Conservation (phyloP, 331 rosid species). For the Acacia concinna region DNA sequence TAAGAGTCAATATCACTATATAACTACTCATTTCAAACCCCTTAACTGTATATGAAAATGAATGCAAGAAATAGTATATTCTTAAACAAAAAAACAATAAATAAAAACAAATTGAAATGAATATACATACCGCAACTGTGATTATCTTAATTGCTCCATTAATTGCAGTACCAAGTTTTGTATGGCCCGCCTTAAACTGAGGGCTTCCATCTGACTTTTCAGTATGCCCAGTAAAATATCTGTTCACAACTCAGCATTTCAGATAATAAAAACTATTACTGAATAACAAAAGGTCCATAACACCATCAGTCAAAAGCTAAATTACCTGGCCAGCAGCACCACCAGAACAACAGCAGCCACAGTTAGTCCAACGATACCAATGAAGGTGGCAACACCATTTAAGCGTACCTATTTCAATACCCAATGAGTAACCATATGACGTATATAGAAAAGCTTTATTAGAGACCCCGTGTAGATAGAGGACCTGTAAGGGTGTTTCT, state of each 20-base stretch:
- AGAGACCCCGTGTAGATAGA: slow-evolving; percentile 22
- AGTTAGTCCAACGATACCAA: slow-evolving; percentile 86
- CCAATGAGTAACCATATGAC: slow-evolving; percentile 23
- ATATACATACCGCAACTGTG: slow-evolving; percentile 84
- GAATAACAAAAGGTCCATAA: not conserved
- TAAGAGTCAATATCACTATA: slow-evolving; percentile 26
- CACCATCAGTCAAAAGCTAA: slow-evolving; percentile 18
- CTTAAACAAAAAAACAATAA: too few relatives aligned
- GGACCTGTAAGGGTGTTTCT: slow-evolving; percentile 98
- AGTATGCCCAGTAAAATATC: slow-evolving; percentile 89
- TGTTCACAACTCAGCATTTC: slow-evolving; percentile 38
- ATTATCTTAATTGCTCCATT: slow-evolving; percentile 86
- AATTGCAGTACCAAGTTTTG: slow-evolving; percentile 69
- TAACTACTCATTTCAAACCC: slow-evolving; percentile 11
- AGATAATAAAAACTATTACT: not conserved
- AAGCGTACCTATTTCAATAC: slow-evolving; percentile 75
- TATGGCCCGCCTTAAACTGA: slow-evolving; percentile 64
- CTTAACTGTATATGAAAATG: not conserved
- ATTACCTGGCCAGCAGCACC: slow-evolving; percentile 78
- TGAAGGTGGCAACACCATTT: slow-evolving; percentile 96
- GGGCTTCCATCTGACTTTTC: slow-evolving; percentile 39
- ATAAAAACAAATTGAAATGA: slow-evolving; percentile 11
- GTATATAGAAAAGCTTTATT: not conserved
- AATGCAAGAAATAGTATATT: not conserved
- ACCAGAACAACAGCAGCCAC: slow-evolving; percentile 76